These are phyloP conservation scores for Apiospora saccharicola DNA, from an alignment of 2,329 filamentous ascomycete genomes.

Conservation along the genomic window DNA sequence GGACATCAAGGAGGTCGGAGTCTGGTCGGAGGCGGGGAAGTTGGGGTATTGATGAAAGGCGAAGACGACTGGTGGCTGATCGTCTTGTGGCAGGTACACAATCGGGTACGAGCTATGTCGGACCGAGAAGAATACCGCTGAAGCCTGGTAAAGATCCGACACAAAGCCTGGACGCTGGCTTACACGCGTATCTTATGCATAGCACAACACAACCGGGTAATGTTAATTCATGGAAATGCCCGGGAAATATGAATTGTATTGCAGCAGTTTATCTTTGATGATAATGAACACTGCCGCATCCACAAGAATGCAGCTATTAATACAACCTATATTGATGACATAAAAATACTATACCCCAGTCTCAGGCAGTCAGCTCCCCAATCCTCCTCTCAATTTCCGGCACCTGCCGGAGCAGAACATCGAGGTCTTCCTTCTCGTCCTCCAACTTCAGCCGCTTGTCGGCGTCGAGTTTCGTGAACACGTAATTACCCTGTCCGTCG, in stretches of 20 bases:
- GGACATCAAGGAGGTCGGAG: not conserved
- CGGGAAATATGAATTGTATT: not conserved
- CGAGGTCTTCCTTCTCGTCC: slow-evolving; percentile 95
- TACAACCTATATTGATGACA: not conserved
- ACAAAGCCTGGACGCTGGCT: not conserved
- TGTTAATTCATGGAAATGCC: not conserved
- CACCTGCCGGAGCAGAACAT: slow-evolving; percentile 82
- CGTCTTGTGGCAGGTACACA: not conserved
- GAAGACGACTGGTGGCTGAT: not conserved
- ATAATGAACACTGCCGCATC: no score
- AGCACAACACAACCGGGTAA: not conserved
- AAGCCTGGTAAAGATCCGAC: not conserved
- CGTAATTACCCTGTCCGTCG: slow-evolving; percentile 89
- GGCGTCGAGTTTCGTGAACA: slow-evolving; percentile 90
- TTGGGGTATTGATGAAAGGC: not conserved
- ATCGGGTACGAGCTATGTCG: not conserved
- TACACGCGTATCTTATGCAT: not conserved
- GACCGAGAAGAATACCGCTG: not conserved
- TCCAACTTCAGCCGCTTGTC: slow-evolving; percentile 85
- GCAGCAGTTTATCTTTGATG: not conserved
- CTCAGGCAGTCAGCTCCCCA: slow-evolving; percentile 72
- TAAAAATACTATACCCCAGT: not conserved
- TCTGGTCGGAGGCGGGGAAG: not conserved
- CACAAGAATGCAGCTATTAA: not conserved
- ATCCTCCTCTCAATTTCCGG: slow-evolving; percentile 88